Conservation (phyloP, 2,329 filamentous ascomycete genomes). For the Didymella sp. region DNA sequence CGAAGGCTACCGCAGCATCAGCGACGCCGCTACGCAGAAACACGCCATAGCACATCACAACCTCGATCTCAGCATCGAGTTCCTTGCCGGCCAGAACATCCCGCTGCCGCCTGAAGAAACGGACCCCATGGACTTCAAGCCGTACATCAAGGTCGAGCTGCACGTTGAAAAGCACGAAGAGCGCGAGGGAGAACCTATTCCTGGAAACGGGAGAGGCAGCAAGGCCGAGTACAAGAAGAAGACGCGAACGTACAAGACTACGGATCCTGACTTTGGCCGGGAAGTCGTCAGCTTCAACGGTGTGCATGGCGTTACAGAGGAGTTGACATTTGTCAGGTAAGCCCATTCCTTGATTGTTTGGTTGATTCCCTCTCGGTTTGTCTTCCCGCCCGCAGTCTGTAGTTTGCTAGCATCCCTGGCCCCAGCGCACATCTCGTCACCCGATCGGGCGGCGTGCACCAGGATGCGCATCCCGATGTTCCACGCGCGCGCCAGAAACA, state of each 20-base stretch:
- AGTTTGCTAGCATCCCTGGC: neutral
- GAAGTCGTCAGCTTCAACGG: slow-evolving; percentile 55
- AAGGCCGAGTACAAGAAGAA: slow-evolving; percentile 59
- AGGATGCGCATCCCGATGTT: slow-evolving; percentile 2
- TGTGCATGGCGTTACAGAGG: slow-evolving; percentile 54
- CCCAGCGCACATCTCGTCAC: neutral
- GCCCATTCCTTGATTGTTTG: slow-evolving; percentile 25
- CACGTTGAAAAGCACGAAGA: slow-evolving; percentile 75
- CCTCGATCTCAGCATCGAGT: slow-evolving; percentile 72
- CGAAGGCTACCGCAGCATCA: slow-evolving; percentile 67
- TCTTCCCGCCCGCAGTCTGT: neutral
- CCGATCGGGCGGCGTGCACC: neutral
- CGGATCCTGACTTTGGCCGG: slow-evolving; percentile 55
- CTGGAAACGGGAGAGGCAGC: slow-evolving; percentile 60
- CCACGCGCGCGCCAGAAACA: slow-evolving; percentile 13
- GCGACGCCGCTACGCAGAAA: slow-evolving; percentile 49
- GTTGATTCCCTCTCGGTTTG: slow-evolving; percentile 1
- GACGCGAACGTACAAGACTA: slow-evolving; percentile 53
- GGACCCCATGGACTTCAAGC: slow-evolving; percentile 67
- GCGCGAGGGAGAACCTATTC: slow-evolving; percentile 50
- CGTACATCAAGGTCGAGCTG: slow-evolving; percentile 79
- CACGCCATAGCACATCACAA: slow-evolving; percentile 59
- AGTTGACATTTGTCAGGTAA: slow-evolving; percentile 58
- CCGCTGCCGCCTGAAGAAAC: slow-evolving; percentile 67
- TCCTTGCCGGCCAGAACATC: slow-evolving; percentile 79